Conservation (phyloP, 2,329 filamentous ascomycete genomes). For the Graphiopsis chlorocephala region DNA sequence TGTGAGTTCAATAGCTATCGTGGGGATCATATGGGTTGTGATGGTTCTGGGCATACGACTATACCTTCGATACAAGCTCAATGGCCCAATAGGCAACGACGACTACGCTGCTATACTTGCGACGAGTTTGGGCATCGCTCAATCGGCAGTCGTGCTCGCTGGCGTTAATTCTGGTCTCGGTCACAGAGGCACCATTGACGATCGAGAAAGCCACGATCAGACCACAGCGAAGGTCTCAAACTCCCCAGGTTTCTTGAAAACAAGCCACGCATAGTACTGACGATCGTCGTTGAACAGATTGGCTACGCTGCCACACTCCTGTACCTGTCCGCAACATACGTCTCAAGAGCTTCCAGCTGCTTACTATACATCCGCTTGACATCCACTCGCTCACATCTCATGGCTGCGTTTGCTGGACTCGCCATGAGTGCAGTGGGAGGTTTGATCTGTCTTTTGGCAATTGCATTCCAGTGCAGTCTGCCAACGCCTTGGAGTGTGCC, state of each 20-base stretch:
- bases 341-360: slow-evolving; percentile 27
- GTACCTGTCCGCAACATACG: slow-evolving; percentile 9
- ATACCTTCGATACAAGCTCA: slow-evolving; percentile 30
- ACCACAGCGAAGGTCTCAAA: slow-evolving; percentile 2
- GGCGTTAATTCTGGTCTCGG: slow-evolving; percentile 27
- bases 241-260: neutral
- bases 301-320: slow-evolving; percentile 2
- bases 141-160: slow-evolving; percentile 20
- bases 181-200: neutral
- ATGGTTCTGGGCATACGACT: slow-evolving; percentile 27
- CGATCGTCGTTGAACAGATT: neutral
- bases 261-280: neutral
- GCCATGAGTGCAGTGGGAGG: slow-evolving; percentile 18
- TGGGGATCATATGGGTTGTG: slow-evolving; percentile 25
- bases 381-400: slow-evolving; percentile 18
- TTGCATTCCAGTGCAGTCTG: slow-evolving; percentile 26
- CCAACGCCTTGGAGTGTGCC: slow-evolving; percentile 25
- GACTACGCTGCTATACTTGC: slow-evolving; percentile 28
- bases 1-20: slow-evolving; percentile 13
- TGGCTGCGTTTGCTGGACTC: slow-evolving; percentile 19
- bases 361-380: slow-evolving; percentile 28
- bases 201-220: neutral
- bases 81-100: slow-evolving; percentile 30
- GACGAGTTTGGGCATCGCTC: slow-evolving; percentile 23
- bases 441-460: slow-evolving; percentile 16